Percentiles rank a stretch among this genome's conserved stretches.
phyloP scores from a whole-genome alignment of 2,329 filamentous ascomycete genomes.

The Didymella glomerata region DNA sequence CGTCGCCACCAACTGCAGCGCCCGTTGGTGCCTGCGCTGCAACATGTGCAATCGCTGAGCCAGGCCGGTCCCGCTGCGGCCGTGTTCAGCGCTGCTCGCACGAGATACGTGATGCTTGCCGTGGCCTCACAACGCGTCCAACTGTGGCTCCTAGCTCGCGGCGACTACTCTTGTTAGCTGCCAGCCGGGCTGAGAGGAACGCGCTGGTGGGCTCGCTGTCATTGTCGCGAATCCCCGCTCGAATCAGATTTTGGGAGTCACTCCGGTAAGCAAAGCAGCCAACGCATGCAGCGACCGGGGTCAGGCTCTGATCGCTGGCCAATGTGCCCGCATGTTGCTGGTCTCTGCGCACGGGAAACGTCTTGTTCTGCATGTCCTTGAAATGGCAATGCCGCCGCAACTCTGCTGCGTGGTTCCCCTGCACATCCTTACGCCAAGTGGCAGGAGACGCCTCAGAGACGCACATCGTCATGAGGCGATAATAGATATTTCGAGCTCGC shows the following conservation, averaged over 20 bases:
- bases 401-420: constrained; percentile 24
- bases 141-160: constrained; percentile 21
- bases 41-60: constrained; percentile 8
- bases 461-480: constrained; percentile 14
- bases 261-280: constrained; percentile 42
- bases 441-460: constrained; percentile 13
- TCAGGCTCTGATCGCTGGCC: constrained; percentile 40
- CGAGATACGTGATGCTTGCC: constrained; percentile 7
- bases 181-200: constrained; percentile 25
- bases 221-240: constrained; percentile 39
- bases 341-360: constrained; percentile 35
- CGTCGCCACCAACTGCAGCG: constrained; percentile 12
- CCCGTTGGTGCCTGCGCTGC: constrained; percentile 7
- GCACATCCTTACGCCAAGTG: constrained; percentile 18
- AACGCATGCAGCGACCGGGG: constrained; percentile 50
- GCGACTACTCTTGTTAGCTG: constrained; percentile 19
- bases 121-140: constrained; percentile 16
- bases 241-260: constrained; percentile 33
- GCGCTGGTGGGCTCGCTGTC: constrained; percentile 24
- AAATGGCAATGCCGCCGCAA: constrained; percentile 40
- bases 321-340: constrained; percentile 36
- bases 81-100: not conserved
- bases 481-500: constrained; percentile 8
- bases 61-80: constrained; percentile 2
- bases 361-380: constrained; percentile 40